Evolutionary conservation across 73 alveolate genomes (phyloP).

Genomic region (Breviolum minutum): DNA sequence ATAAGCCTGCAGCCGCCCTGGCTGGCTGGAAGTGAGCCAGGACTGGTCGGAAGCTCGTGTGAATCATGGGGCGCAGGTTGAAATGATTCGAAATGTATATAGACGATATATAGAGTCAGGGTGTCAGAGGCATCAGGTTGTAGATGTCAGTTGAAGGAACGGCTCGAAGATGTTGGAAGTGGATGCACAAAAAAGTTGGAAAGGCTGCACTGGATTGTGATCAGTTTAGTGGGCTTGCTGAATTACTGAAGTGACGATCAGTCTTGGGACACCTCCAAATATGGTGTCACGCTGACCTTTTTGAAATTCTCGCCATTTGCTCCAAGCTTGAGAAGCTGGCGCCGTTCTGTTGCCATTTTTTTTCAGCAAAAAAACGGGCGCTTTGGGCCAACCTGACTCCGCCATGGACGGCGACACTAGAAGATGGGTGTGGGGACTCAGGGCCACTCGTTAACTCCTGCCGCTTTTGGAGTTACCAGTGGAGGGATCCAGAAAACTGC

Average conservation of each 20-base stretch:
- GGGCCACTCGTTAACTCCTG: neutral
- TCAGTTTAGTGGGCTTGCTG: too few species aligned
- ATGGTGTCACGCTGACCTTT: too few species aligned
- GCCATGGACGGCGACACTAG: constrained; percentile 45
- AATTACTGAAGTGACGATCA: too few species aligned
- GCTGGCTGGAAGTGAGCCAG: constrained; percentile 73
- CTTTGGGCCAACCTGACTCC: neutral
- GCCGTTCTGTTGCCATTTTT: too few species aligned
- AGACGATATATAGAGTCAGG: neutral
- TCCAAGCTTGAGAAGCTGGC: too few species aligned
- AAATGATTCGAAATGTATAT: too few species aligned
- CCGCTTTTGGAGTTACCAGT: neutral
- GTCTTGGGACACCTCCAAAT: too few species aligned
- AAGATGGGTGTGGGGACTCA: constrained; percentile 4
- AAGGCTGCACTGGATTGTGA: too few species aligned
- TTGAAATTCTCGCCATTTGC: too few species aligned
- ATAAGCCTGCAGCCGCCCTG: constrained; percentile 63
- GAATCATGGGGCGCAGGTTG: too few species aligned
- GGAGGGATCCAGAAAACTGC: neutral
- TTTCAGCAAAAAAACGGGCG: neutral
- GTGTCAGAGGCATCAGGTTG: neutral
- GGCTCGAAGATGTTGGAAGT: neutral
- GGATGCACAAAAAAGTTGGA: too few species aligned
- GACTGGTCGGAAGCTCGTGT: too few species aligned
- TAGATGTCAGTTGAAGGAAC: neutral